Conservation (phyloP, 805 yeast species). For the Starmerella floricola region DNA sequence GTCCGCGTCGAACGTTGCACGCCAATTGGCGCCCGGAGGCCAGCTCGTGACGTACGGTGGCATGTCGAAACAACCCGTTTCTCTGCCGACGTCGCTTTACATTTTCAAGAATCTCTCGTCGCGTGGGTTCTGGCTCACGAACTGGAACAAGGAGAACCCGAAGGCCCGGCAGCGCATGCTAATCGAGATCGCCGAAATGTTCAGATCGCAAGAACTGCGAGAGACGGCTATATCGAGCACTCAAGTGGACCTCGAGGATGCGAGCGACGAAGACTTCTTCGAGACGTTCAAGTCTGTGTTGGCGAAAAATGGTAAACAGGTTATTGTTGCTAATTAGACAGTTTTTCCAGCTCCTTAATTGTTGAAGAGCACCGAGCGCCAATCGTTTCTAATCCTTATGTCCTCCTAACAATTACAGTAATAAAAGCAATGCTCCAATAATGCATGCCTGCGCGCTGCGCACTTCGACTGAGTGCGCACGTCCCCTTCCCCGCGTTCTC, state of each 20-base stretch:
- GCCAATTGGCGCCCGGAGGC: conserved; percentile 66
- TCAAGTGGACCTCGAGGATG: conserved; percentile 25
- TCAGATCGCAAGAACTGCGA: conserved; percentile 43
- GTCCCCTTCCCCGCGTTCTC: too few species aligned
- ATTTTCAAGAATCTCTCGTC: conserved; percentile 81
- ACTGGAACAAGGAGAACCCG: conserved; percentile 48
- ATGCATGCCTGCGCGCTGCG: too few species aligned
- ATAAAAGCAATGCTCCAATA: too few species aligned
- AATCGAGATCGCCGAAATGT: conserved; percentile 42
- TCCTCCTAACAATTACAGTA: too few species aligned
- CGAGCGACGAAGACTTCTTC: conserved; percentile 34
- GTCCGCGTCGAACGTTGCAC: conserved; percentile 65
- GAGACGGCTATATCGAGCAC: conserved; percentile 38
- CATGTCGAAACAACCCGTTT: conserved; percentile 91
- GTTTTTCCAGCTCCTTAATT: neutral
- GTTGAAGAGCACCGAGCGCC: neutral
- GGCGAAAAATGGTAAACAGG: conserved; percentile 23
- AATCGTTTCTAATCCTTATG: neutral
- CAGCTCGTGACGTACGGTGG: conserved; percentile 89
- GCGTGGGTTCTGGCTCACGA: conserved; percentile 75
- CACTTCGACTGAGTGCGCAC: too few species aligned
- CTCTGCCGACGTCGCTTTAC: conserved; percentile 76
- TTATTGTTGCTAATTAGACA: conserved; percentile 17
- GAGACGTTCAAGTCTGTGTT: conserved; percentile 37
- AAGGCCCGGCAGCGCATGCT: conserved; percentile 46